phyloP scores from a whole-genome alignment of 2,329 filamentous ascomycete genomes.

The Penicillium sp. region DNA sequence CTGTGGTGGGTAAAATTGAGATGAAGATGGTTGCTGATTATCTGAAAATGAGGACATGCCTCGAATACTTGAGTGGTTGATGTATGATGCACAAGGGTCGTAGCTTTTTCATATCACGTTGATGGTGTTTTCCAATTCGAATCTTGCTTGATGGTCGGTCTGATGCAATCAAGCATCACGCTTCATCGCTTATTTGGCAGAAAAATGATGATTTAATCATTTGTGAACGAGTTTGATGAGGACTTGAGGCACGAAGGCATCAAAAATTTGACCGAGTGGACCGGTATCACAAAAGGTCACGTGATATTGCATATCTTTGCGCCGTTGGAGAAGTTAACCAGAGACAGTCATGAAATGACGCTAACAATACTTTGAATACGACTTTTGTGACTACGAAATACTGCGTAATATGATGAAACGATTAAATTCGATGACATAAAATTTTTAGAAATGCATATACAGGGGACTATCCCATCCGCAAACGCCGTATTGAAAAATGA shows the following conservation, averaged over 20 bases:
- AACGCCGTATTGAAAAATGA: constrained; percentile 24
- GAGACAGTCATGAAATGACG: neutral
- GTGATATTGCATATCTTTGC: constrained; percentile 4
- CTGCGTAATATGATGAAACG: neutral
- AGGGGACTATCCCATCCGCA: constrained; percentile 32
- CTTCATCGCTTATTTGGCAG: neutral
- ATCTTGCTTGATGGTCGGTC: neutral
- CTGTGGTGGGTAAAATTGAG: constrained; percentile 27
- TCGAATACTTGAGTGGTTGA: constrained; percentile 10
- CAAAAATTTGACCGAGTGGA: constrained; percentile 20
- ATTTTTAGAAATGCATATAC: constrained; percentile 35
- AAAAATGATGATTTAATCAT: neutral
- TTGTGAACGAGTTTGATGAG: neutral
- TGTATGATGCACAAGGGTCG: neutral
- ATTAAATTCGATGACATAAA: constrained; percentile 26
- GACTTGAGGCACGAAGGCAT: constrained; percentile 2
- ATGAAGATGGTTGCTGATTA: constrained; percentile 19
- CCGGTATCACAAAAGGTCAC: constrained; percentile 8
- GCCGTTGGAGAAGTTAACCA: neutral
- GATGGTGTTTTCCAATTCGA: neutral
- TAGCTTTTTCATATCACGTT: constrained; percentile 13
- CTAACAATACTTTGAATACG: neutral
- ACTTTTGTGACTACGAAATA: neutral
- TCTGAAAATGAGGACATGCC: constrained; percentile 37
- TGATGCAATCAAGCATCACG: constrained; percentile 13